A percentile compares a stretch with the other conserved stretches of the same genome.
These are phyloP conservation scores for Prunus armeniaca DNA, from an alignment of 306 rosid species.

Conservation along the genomic window DNA sequence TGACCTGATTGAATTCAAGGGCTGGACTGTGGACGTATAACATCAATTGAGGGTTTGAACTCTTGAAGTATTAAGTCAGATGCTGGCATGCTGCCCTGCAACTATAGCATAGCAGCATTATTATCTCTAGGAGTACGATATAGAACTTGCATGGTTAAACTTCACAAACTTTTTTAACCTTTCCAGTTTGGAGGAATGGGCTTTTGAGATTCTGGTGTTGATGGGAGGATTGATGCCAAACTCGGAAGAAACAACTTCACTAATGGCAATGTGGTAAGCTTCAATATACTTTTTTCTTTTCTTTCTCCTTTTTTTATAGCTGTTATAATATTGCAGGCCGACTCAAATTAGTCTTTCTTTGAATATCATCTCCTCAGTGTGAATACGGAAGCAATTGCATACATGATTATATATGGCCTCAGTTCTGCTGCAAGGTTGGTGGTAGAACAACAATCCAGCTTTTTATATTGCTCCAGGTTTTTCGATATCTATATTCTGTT, in stretches of 20 bases:
- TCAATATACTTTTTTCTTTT: slow-evolving; percentile 7
- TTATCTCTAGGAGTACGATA: neutral
- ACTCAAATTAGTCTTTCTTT: neutral
- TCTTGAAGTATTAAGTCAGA: no score
- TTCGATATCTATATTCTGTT: neutral
- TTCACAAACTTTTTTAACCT: neutral
- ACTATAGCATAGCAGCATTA: no score
- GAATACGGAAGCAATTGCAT: slow-evolving; percentile 69
- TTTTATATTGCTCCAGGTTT: neutral
- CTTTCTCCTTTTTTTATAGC: neutral
- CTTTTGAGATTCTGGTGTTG: slow-evolving; percentile 77
- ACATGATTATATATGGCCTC: slow-evolving; percentile 73
- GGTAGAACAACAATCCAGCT: neutral
- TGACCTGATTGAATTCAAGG: no score
- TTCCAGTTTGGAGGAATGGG: slow-evolving; percentile 91
- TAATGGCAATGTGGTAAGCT: slow-evolving; percentile 82
- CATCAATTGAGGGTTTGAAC: no score
- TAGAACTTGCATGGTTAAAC: neutral
- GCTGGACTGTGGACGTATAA: no score
- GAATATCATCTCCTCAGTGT: slow-evolving; percentile 35
- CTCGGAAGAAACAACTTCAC: slow-evolving; percentile 63
- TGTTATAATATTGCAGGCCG: no score
- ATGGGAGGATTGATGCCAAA: slow-evolving; percentile 75
- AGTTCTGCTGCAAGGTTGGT: slow-evolving; percentile 83
- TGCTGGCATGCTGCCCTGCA: no score